Percentiles rank a stretch among this genome's conserved stretches.
Conservation (phyloP, 2,329 filamentous ascomycete genomes). For the Epichloe sibirici region DNA sequence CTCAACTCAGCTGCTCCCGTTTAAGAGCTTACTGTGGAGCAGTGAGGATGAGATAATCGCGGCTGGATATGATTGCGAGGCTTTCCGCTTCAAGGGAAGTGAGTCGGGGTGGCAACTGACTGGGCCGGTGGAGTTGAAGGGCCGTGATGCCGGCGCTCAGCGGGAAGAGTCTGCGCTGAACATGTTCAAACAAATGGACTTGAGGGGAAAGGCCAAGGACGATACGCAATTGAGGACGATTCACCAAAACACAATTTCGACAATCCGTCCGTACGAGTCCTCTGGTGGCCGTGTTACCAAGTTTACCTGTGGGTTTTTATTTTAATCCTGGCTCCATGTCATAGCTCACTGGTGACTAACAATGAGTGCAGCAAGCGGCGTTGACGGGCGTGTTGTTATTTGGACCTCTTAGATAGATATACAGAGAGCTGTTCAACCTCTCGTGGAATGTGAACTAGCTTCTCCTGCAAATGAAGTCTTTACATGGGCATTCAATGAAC, state of each 20-base stretch:
- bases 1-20: conserved; percentile 79
- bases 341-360: conserved; percentile 14
- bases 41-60: conserved; percentile 88
- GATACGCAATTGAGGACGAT: conserved; percentile 91
- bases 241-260: conserved; percentile 93
- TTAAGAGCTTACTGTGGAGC: conserved; percentile 88
- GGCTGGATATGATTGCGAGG: conserved; percentile 81
- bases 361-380: conserved; percentile 52
- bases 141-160: conserved; percentile 45
- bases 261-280: conserved; percentile 63
- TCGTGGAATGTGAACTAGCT: background rate
- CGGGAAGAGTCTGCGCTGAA: conserved; percentile 89
- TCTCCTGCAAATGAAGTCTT: background rate
- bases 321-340: background rate
- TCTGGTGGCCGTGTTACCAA: conserved; percentile 54
- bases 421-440: background rate
- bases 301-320: conserved; percentile 68
- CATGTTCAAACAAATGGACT: conserved; percentile 98
- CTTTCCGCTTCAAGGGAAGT: conserved; percentile 75
- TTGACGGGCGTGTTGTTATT: conserved; percentile 71
- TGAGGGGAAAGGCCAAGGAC: conserved; percentile 84
- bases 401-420: conserved; percentile 47
- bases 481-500: background rate
- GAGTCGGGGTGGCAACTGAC: conserved; percentile 72
- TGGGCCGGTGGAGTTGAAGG: conserved; percentile 69